A percentile compares a stretch with the other conserved stretches of the same genome.
Evolutionary conservation across 2,329 filamentous ascomycete genomes (phyloP).

Genomic region (Fusarium pseudograminearum): DNA sequence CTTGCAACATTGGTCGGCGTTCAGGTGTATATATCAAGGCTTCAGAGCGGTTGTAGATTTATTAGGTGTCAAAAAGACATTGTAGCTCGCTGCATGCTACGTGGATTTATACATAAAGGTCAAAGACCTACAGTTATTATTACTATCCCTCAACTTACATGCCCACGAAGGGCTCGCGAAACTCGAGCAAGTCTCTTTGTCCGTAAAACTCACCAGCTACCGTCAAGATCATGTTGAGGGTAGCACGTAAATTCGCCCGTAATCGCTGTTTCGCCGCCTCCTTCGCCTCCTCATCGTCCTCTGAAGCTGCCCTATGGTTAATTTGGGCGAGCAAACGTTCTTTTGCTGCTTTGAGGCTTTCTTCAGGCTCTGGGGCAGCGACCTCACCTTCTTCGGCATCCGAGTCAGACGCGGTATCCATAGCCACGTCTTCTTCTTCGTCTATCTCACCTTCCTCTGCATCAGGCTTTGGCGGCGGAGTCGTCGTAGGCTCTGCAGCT

Average conservation of each 20-base stretch:
- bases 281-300: constrained; percentile 46
- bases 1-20: constrained; percentile 42
- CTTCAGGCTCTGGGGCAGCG: constrained; percentile 40
- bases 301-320: constrained; percentile 42
- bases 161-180: constrained; percentile 71
- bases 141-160: constrained; percentile 49
- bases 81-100: constrained; percentile 29
- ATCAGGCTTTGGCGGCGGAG: constrained; percentile 18
- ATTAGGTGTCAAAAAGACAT: constrained; percentile 17
- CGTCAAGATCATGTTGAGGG: constrained; percentile 91
- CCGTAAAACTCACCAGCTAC: constrained; percentile 90
- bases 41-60: constrained; percentile 38
- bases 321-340: constrained; percentile 62
- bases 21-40: constrained; percentile 31
- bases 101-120: constrained; percentile 31
- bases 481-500: background rate
- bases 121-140: constrained; percentile 23
- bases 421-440: constrained; percentile 53
- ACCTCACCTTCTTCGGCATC: constrained; percentile 55
- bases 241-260: constrained; percentile 70
- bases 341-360: constrained; percentile 62
- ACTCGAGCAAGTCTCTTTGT: constrained; percentile 85
- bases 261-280: constrained; percentile 51
- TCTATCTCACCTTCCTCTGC: constrained; percentile 47
- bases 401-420: constrained; percentile 57